Evolutionary conservation across 2,329 filamentous ascomycete species (phyloP), one percentile per base, ranked within the genome.

Genomic region (Hysterium pulicare): DNA sequence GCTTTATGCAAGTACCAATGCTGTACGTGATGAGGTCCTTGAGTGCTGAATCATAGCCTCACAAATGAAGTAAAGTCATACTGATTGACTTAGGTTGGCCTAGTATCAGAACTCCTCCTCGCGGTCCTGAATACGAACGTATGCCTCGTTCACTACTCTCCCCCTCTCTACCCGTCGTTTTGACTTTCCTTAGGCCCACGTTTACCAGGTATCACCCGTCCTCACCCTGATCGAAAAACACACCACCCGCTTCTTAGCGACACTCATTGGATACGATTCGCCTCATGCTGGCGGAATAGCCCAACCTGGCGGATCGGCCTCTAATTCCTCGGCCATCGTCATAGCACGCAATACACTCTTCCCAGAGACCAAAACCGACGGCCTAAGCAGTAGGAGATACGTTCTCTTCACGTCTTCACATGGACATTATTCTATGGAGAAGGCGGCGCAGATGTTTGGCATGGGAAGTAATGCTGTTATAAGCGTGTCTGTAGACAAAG

Each of bases 401-500:
- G 84, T 89, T 16, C 70, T 96, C 41, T 96, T 97, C 71, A 96
- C 91, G 2, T 88, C 83, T 52, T 82, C 78, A 1, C 90, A 97
- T 64, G 90, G 91, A 0, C 93, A 97, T 73, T 98, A 97, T 72
- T 90, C 84, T 4, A 81, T 97, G 20, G 89, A 95, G 59, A 97
- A 97, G 71, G 90, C 90, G 2, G 90, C 90, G n/a, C 85, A 91
- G 61, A 86, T 91, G 60, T 85, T 86, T 55, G 93, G 93, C 0
- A 78, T 98, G 28, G 93, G 93, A 8, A 83, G 81, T 21, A 72
- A 75, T 16, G 81, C 81, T 48, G 90, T 95, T 20, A 81, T 85
- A 66, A 61, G 76, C 20, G 85, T 97, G 0, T 78, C 86, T 3
- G 81, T 95, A 17, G 88, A 96, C 62, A 64, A 67, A 0, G 57